Conservation (phyloP, 2,329 filamentous ascomycete genomes). For the Cytospora mali region DNA sequence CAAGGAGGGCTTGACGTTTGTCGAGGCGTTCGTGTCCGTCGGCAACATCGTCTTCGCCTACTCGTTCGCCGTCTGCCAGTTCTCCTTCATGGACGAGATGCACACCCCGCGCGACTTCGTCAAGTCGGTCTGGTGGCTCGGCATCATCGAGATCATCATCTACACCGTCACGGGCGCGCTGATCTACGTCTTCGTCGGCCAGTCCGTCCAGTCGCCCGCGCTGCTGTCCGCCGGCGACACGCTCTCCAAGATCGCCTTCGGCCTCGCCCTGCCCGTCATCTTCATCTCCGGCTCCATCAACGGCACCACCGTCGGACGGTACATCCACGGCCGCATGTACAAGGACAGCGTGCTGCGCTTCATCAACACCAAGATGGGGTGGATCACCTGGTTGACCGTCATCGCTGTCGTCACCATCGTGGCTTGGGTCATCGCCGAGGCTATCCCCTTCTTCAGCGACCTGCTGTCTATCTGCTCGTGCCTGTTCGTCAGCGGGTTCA, state of each 20-base stretch:
- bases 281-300: slow-evolving; percentile 75
- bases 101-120: slow-evolving; percentile 50
- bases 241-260: slow-evolving; percentile 69
- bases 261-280: slow-evolving; percentile 71
- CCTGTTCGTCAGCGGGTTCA: slow-evolving; percentile 54
- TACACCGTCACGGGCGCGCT: slow-evolving; percentile 69
- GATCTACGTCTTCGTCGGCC: slow-evolving; percentile 70
- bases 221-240: slow-evolving; percentile 63
- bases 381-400: slow-evolving; percentile 58
- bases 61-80: slow-evolving; percentile 56
- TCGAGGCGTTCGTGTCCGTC: slow-evolving; percentile 61
- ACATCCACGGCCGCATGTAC: slow-evolving; percentile 50
- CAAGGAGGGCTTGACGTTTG: slow-evolving; percentile 49
- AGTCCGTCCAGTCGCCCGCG: slow-evolving; percentile 65
- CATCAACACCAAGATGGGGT: slow-evolving; percentile 52
- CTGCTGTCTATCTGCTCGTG: slow-evolving; percentile 59
- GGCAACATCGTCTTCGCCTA: slow-evolving; percentile 74
- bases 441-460: slow-evolving; percentile 73
- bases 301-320: slow-evolving; percentile 50
- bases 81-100: slow-evolving; percentile 58
- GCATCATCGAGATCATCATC: slow-evolving; percentile 62
- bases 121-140: slow-evolving; percentile 63
- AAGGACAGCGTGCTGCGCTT: slow-evolving; percentile 47
- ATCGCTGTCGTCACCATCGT: slow-evolving; percentile 61
- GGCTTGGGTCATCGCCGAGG: slow-evolving; percentile 71